Conservation (phyloP, 805 yeast genomes). For the Lipomyces yamanashiensis region DNA sequence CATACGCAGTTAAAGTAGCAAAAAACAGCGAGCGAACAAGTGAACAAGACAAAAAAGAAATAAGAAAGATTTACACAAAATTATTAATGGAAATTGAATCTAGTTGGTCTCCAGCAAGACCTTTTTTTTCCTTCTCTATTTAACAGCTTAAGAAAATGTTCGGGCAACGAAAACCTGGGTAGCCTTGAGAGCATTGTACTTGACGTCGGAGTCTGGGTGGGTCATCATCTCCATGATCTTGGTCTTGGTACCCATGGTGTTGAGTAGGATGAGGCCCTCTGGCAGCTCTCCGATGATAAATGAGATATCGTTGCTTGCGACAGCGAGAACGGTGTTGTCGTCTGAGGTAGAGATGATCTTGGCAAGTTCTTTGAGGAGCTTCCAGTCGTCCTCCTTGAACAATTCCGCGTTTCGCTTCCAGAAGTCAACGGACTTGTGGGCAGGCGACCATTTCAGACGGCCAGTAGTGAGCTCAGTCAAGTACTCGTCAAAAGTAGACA, state of each 20-base stretch:
- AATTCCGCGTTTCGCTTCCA: conserved; percentile 82
- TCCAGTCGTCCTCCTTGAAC: conserved; percentile 81
- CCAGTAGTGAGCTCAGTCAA: conserved; percentile 80
- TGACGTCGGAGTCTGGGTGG: conserved; percentile 80
- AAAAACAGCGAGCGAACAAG: not conserved
- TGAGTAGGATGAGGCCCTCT: conserved; percentile 60
- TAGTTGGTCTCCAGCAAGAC: not conserved
- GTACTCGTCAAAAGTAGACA: conserved; percentile 93
- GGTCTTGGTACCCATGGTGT: conserved; percentile 66
- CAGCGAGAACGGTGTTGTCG: conserved; percentile 52
- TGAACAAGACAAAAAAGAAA: not conserved
- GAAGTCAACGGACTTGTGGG: conserved; percentile 84
- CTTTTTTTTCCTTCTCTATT: not conserved
- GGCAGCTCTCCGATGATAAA: conserved; percentile 65
- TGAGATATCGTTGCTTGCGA: conserved; percentile 69
- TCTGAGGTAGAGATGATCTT: conserved; percentile 42
- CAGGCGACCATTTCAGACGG: conserved; percentile 84
- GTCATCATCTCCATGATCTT: conserved; percentile 84
- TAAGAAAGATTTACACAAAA: not conserved
- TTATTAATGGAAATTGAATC: not conserved
- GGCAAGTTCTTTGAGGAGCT: conserved; percentile 66
- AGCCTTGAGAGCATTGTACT: conserved; percentile 92
- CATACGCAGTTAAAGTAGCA: not conserved
- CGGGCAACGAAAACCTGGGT: conserved; percentile 93
- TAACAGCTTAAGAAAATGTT: conserved; percentile 49